Conservation (phyloP, 2,329 filamentous ascomycete genomes). For the Akanthomyces uredinophilus region DNA sequence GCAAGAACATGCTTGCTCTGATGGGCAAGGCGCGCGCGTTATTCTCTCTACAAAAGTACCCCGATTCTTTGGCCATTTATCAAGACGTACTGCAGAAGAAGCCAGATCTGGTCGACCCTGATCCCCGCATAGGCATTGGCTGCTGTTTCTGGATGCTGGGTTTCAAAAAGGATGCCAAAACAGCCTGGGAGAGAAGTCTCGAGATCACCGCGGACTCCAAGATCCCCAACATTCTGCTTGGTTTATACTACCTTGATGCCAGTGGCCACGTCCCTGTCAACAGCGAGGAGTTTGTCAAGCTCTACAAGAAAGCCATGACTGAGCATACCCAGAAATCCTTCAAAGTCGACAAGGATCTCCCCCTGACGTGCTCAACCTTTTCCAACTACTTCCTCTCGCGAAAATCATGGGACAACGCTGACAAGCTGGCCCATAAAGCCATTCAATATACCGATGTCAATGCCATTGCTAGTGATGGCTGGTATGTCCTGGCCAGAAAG, state of each 20-base stretch:
- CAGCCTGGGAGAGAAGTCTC: conserved; percentile 82
- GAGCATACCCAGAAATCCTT: conserved; percentile 91
- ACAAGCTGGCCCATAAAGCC: conserved; percentile 82
- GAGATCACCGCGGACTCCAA: conserved; percentile 81
- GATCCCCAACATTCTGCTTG: conserved; percentile 83
- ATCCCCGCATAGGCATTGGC: conserved; percentile 92
- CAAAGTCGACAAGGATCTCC: conserved; percentile 86
- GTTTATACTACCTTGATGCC: conserved; percentile 81
- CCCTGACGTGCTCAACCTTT: conserved; percentile 85
- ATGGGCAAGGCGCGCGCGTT: conserved; percentile 84
- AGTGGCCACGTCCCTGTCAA: conserved; percentile 78
- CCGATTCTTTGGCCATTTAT: conserved; percentile 77
- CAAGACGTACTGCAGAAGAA: conserved; percentile 83
- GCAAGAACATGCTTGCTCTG: conserved; percentile 85
- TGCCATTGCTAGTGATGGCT: conserved; percentile 92
- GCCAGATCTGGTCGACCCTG: conserved; percentile 83
- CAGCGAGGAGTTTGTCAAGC: conserved; percentile 74
- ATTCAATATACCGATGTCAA: conserved; percentile 96
- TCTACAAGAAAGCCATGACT: conserved; percentile 92
- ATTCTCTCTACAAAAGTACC: conserved; percentile 81
- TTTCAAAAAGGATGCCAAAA: conserved; percentile 86
- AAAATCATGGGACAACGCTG: conserved; percentile 75
- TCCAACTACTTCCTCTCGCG: conserved; percentile 83
- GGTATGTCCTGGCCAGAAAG: conserved; percentile 90
- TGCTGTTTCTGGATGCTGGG: conserved; percentile 97